Percentiles rank a stretch among this genome's conserved stretches.
phyloP scores from a whole-genome alignment of 495 filamentous ascomycete species.

The Podospora pseudocomata region DNA sequence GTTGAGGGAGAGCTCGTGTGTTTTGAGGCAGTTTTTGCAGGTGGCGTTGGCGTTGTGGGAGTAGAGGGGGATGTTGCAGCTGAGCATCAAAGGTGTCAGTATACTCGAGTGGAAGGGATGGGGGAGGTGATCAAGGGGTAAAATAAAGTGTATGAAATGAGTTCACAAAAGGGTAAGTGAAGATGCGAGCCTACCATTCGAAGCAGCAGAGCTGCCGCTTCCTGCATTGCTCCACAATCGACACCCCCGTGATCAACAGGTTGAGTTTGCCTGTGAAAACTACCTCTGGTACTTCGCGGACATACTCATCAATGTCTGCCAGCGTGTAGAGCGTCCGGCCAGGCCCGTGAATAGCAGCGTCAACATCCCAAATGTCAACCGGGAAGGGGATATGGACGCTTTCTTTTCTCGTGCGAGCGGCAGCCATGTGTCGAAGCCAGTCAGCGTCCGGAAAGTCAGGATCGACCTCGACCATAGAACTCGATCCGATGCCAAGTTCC shows the following conservation, averaged over 20 bases:
- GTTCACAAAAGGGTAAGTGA: background rate
- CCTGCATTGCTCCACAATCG: constrained; percentile 44
- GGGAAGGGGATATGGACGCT: constrained; percentile 53
- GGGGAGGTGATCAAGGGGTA: background rate
- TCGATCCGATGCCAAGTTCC: constrained; percentile 42
- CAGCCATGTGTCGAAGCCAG: constrained; percentile 54
- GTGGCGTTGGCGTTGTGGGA: constrained; percentile 43
- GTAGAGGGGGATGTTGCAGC: constrained; percentile 56
- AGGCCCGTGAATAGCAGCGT: constrained; percentile 41
- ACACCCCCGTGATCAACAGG: constrained; percentile 53
- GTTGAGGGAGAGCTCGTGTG: constrained; percentile 48
- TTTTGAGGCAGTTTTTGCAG: constrained; percentile 53
- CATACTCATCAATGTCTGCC: constrained; percentile 59
- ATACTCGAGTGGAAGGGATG: background rate
- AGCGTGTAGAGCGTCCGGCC: constrained; percentile 53
- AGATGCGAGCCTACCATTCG: constrained; percentile 48
- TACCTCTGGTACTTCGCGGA: constrained; percentile 32
- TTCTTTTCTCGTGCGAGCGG: constrained; percentile 50
- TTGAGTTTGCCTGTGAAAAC: constrained; percentile 58
- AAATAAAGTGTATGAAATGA: no score
- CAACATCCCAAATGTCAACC: constrained; percentile 48
- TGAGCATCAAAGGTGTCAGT: constrained; percentile 16
- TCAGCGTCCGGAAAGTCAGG: constrained; percentile 54
- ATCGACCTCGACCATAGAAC: constrained; percentile 56
- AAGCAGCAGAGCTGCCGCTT: constrained; percentile 51